Evolutionary conservation across 202 grass and related monocot genomes (phyloP), one percentile per base, ranked within the genome.

Genomic region (Brachypodium distachyon): DNA sequence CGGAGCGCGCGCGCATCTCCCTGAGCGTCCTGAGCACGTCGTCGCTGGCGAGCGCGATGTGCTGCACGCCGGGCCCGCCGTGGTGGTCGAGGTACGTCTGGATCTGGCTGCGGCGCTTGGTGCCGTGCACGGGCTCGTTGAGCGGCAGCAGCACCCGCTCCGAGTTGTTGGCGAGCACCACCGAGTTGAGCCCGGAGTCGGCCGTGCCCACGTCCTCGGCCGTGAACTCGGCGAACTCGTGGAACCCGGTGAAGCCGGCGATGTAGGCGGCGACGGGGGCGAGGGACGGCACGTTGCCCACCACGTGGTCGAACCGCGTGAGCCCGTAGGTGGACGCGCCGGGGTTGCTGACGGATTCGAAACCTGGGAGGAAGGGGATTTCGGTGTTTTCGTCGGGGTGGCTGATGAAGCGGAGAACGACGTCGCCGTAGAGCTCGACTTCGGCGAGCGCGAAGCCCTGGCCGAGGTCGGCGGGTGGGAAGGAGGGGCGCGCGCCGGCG

Each of bases 221-320:
- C 16, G 90, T 90, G 81, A 98, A 98, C 80, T 98, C 96, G 5
- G 91, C 91, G 63, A 98, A 98, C 68, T 95, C 96, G 82, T 98
- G 96, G 86, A 98, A 98, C 7, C 96, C 96, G 3, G 76, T 81
- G 87, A 98, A 92, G 0, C 81, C 69, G 2, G 89, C 65, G 29
- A 95, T 56, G 85, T 98, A 95, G 8, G 62, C 60, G 12, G 83
- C 50, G 0, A 61, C 85, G 1, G 89, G 77, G 7, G 36, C 77
- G 18, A 95, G 73, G 58, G 92, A 85, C 11, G 91, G 83, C 7
- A 98, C 87, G 84, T 89, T 95, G 13, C 91, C 96, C 12, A 98
- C 96, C 62, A 93, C 63, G 73, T 98, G 96, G 82, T 95, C 96
- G 57, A 98, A 87, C 34, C 85, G 41, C 16, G 22, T 63, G 5